These are phyloP conservation scores for Leccinum uliginosum DNA, from an alignment of 768 basidiomycete species.

Conservation along the genomic window DNA sequence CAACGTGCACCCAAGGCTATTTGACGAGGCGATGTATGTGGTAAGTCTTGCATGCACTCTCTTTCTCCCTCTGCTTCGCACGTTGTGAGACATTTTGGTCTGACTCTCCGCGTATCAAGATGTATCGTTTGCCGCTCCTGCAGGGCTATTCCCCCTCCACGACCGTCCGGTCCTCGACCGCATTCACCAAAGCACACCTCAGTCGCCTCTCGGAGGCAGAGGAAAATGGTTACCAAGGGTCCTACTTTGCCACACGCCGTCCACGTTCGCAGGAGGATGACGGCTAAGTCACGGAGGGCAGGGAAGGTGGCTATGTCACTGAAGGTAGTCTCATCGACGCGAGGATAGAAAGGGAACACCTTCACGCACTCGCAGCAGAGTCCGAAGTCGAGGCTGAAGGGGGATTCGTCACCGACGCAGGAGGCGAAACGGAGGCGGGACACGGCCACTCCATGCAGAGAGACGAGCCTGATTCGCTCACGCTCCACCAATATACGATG, in stretches of 20 bases:
- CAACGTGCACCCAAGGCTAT: constrained; percentile 80
- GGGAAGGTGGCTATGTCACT: constrained; percentile 62
- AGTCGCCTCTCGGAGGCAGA: constrained; percentile 80
- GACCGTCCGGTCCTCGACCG: constrained; percentile 80
- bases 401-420: constrained; percentile 11
- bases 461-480: constrained; percentile 7
- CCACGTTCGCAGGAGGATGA: constrained; percentile 18
- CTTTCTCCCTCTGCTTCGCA: background rate
- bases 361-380: constrained; percentile 1
- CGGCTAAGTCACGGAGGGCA: constrained; percentile 23
- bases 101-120: constrained; percentile 38
- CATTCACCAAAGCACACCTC: constrained; percentile 54
- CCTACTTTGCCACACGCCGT: constrained; percentile 55
- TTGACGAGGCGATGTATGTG: constrained; percentile 91
- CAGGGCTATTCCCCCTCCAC: constrained; percentile 86
- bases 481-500: background rate
- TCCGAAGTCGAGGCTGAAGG: constrained; percentile 4
- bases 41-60: constrained; percentile 43
- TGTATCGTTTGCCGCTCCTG: constrained; percentile 87
- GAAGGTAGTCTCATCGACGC: constrained; percentile 19
- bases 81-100: background rate
- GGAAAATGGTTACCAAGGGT: constrained; percentile 84
- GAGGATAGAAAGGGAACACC: constrained; percentile 3
- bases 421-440: constrained; percentile 13
- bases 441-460: background rate